phyloP scores from a whole-genome alignment of 176 grass and related monocot genomes.

The Phyllostachys edulis region DNA sequence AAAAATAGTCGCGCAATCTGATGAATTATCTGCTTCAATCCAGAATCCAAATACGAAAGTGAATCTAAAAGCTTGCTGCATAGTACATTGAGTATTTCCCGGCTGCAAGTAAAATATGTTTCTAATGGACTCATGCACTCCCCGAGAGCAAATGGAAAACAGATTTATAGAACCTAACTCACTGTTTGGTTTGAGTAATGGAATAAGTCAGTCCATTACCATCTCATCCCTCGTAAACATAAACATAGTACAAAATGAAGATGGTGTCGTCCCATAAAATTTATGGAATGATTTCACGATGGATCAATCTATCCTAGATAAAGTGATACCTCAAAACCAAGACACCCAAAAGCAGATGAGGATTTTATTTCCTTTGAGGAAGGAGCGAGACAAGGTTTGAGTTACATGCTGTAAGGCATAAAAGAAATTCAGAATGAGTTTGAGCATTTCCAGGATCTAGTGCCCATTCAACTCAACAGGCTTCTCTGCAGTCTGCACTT shows the following conservation, averaged over 20 bases:
- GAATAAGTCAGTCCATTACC: too few species aligned
- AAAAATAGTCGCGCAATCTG: background rate
- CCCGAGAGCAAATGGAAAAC: background rate
- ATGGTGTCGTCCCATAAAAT: too few species aligned
- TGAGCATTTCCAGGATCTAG: background rate
- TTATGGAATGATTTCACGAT: too few species aligned
- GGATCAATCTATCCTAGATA: too few species aligned
- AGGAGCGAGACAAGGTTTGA: background rate
- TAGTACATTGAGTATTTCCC: background rate
- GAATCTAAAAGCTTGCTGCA: background rate
- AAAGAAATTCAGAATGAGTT: background rate
- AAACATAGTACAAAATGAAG: background rate
- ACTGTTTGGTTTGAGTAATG: too few species aligned
- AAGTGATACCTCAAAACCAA: too few species aligned
- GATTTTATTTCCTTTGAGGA: constrained; percentile 10
- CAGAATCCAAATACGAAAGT: background rate
- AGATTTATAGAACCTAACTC: background rate
- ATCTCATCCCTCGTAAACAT: too few species aligned
- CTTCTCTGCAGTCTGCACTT: background rate
- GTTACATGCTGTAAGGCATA: background rate
- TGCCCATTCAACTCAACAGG: constrained; percentile 1
- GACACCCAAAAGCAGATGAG: background rate
- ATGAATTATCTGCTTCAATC: background rate
- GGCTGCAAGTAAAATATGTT: background rate
- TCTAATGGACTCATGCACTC: background rate